phyloP scores from a whole-genome alignment of 1,284 basidiomycete species.

The Austroboletus niveus region DNA sequence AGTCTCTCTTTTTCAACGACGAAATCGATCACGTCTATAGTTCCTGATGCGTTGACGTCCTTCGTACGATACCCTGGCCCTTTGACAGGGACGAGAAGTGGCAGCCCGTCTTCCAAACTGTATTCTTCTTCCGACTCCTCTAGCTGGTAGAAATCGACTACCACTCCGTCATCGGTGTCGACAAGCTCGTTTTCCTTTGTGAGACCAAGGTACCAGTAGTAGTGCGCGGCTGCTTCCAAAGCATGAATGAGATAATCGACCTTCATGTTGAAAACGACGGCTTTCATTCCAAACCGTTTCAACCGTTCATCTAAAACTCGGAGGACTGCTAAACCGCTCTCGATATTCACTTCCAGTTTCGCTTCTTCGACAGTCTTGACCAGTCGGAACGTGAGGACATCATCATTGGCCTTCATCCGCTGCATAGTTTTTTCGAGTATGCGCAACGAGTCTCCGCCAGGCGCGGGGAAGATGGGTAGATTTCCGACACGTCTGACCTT shows the following conservation, averaged over 20 bases:
- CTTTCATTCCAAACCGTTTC: conserved; percentile 9
- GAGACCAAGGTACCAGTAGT: conserved; percentile 25
- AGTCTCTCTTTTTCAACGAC: conserved; percentile 3
- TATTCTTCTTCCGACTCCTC: conserved; percentile 1
- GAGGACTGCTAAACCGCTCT: conserved; percentile 3
- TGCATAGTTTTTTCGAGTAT: conserved; percentile 2
- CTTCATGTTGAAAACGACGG: not conserved
- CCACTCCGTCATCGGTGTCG: not conserved
- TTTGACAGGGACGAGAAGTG: not conserved
- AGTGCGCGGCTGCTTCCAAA: conserved; percentile 16
- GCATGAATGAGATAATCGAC: not conserved
- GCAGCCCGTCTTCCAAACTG: conserved; percentile 8
- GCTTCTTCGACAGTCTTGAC: conserved; percentile 1
- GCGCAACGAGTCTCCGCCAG: not conserved
- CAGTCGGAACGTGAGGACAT: not conserved
- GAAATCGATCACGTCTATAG: conserved; percentile 16
- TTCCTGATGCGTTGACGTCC: not conserved
- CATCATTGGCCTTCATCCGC: not conserved
- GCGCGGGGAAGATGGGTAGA: conserved; percentile 8
- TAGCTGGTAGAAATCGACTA: conserved; percentile 17
- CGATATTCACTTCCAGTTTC: conserved; percentile 10
- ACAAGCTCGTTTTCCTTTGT: not conserved
- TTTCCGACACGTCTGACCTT: conserved; percentile 13
- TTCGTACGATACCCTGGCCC: conserved; percentile 6
- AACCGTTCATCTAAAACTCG: conserved; percentile 13